Percentiles rank a stretch among this genome's conserved stretches.
Conservation (phyloP, 2,329 filamentous ascomycete species). For the Epichloe bromicola region DNA sequence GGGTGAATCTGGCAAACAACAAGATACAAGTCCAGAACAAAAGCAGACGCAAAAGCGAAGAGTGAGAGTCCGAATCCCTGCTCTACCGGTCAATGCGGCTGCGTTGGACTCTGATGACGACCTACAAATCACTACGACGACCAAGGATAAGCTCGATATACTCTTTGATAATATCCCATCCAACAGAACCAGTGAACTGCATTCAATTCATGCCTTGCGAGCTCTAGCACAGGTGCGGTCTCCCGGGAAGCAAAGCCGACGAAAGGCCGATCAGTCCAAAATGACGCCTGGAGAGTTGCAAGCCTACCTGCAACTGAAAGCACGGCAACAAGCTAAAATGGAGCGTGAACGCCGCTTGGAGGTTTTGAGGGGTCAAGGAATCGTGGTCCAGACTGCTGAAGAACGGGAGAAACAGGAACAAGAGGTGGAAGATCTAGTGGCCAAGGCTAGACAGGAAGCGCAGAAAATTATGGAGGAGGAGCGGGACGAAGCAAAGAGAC, state of each 20-base stretch:
- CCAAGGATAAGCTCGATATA: conserved; percentile 40
- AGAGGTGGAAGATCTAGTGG: conserved; percentile 76
- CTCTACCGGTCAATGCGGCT: conserved; percentile 23
- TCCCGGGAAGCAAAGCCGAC: conserved; percentile 38
- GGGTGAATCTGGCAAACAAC: conserved; percentile 46
- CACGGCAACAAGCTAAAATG: conserved; percentile 64
- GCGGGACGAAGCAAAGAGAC: conserved; percentile 57
- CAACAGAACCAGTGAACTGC: conserved; percentile 48
- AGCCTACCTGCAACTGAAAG: conserved; percentile 52
- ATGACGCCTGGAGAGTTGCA: conserved; percentile 64
- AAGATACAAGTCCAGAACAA: conserved; percentile 27
- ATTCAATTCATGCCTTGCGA: conserved; percentile 54
- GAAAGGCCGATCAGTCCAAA: conserved; percentile 31
- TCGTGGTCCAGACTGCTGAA: conserved; percentile 72
- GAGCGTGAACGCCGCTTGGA: conserved; percentile 69
- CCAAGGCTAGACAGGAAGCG: conserved; percentile 70
- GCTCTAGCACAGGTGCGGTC: conserved; percentile 61
- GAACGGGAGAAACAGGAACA: conserved; percentile 73
- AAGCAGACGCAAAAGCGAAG: conserved; percentile 30
- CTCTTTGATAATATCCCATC: conserved; percentile 59
- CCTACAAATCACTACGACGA: conserved; percentile 45
- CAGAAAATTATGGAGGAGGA: conserved; percentile 63
- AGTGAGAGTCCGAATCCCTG: conserved; percentile 37
- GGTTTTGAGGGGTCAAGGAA: conserved; percentile 63
- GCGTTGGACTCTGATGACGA: conserved; percentile 42